Base-by-base conservation (phyloP, 108 stramenopile species). In the Cyclotella atomus region DNA sequence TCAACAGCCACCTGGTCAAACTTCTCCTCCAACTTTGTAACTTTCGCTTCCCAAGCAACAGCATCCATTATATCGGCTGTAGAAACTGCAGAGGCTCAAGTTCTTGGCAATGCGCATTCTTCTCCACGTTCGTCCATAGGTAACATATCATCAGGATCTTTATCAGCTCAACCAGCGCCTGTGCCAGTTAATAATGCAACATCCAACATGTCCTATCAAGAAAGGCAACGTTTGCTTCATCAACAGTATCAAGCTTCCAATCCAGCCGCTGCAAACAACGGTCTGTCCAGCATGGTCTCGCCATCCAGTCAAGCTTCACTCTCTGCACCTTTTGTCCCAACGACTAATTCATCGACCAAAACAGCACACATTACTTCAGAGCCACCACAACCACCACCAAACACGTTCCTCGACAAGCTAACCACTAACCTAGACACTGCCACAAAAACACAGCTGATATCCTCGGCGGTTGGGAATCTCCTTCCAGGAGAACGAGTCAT, bases 401-500 rank as follows among this genome's bases (percentile, higher is more conserved):
- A 38, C 24, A 52, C 72, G 56, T 82, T 78, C 38, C 36, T 73
- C 2, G 76, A 73, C 15, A 77, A 67, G 62, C 70, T 82, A 0
- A 77, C 63, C 54, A 44, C 47, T 32, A 28, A 49, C 21, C 43
- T 78, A 33, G 81, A 78, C 23, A 55, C 81, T 0, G 3, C 24
- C n/a, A 73, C 76, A 35, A 77, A 66, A 35, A 68, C 76, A 10
- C 66, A 65, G 63, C 34, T 81, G 6, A 43, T 77, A 0, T 14
- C 36, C 14, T 59, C 71, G 30, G 76, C 71, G 2, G 19, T 76
- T 21, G 89, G 89, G 17, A 55, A 66, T 6, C 52, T 92, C 35
- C 67, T 95, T 7, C 83, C 88, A 0, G 91, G 91, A 30, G 94
- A 95, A 77, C 77, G 76, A 21, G 70, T 91, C 60, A 90, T 95